These are phyloP conservation scores for Solioccasus polychromus DNA, from an alignment of 768 basidiomycete genomes.

Conservation along the genomic window DNA sequence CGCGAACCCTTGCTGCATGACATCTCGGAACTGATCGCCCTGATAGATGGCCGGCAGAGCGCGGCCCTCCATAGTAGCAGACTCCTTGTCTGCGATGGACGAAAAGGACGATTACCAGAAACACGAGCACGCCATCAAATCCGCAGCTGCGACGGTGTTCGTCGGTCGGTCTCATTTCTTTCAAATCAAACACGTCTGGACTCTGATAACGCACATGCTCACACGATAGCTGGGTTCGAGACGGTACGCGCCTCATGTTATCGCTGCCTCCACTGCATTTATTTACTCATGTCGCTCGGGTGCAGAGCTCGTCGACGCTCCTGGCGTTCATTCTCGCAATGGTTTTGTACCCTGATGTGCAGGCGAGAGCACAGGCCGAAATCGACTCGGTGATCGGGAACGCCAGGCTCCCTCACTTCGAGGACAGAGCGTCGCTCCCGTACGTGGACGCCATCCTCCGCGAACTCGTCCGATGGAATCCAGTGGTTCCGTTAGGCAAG, in stretches of 20 bases:
- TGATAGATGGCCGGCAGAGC: conserved; percentile 14
- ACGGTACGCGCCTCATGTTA: conserved; percentile 12
- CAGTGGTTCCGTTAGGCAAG: conserved; percentile 24
- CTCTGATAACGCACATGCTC: background rate
- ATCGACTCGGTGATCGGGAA: conserved; percentile 26
- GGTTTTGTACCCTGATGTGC: conserved; percentile 26
- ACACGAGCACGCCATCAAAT: conserved; percentile 27
- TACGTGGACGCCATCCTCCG: conserved; percentile 42
- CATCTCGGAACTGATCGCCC: background rate
- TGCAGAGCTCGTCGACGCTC: conserved; percentile 24
- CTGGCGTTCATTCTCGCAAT: conserved; percentile 28
- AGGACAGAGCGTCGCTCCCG: conserved; percentile 31
- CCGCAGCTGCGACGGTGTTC: conserved; percentile 22
- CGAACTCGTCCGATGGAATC: conserved; percentile 32
- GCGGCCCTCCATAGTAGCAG: conserved; percentile 26
- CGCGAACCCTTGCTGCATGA: background rate
- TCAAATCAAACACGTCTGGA: background rate
- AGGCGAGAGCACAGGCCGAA: conserved; percentile 23
- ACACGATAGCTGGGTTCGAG: conserved; percentile 22
- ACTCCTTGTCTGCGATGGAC: conserved; percentile 18
- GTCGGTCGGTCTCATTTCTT: conserved; percentile 14
- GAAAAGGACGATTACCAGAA: conserved; percentile 10
- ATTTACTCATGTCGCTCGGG: background rate
- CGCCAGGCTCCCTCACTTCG: conserved; percentile 23
- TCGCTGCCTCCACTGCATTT: too few species aligned